Evolutionary conservation across 495 filamentous ascomycete genomes (phyloP), one percentile per base, ranked within the genome.

Genomic region (Penicillium silybi): DNA sequence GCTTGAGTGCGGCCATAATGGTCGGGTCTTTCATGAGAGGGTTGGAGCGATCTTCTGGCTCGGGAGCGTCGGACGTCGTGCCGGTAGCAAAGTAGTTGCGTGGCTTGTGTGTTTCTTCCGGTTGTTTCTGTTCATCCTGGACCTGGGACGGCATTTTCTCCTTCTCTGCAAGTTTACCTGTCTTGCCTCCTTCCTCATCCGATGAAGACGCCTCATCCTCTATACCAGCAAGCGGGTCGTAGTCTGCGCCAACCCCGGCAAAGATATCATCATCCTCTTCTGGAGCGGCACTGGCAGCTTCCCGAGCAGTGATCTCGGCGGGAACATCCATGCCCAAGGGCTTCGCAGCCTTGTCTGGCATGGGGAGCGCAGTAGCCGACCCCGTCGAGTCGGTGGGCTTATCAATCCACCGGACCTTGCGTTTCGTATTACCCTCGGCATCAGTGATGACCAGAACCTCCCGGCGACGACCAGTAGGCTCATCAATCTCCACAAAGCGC

Each of bases 381-480:
- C 61, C 69, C 55, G 68, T 74, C 41, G 76, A 62, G 29, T 65
- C 57, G 26, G 73, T 68, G 2, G 66, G 62, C 75, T 70, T 70
- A 51, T 78, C 73, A 23, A 76, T 53, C 73, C 73, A 76, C 15
- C 72, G 58, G 16, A 92, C 80, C 68, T 95, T 97, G 53, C 89
- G 80, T 66, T 95, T 93, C 52, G 88, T 87, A 41, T 90, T 86
- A 8, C 93, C 95, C 53, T 96, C 80, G 40, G 88, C 86, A 63
- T 95, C 91, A 7, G 89, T 82, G 15, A 90, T 87, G 51, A 95
- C 85, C 48, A 97, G 75, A 3, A 97, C 82, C 63, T 97, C 89
- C 43, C 89, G 74, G 5, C 91, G 86, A 49, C 83, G 82, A 0
- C 73, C 73, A 25, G 55, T 73, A 39, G 37, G 16, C 47, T 80